These are phyloP conservation scores for Sphaerulina populicola DNA, from an alignment of 2,329 filamentous ascomycete species.

Conservation along the genomic window DNA sequence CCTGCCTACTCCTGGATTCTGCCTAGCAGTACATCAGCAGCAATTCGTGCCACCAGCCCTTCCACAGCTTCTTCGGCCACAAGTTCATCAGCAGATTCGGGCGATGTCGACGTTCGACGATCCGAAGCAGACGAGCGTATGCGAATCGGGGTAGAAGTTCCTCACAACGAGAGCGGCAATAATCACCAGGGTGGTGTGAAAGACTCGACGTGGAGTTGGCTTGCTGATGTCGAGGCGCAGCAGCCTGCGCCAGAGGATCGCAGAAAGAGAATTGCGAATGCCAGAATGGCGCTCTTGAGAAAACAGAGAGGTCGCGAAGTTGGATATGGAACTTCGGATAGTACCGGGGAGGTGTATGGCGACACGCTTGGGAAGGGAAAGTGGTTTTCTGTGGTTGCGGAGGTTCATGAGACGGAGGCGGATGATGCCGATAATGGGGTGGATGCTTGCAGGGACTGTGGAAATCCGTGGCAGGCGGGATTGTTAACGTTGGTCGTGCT, in stretches of 20 bases:
- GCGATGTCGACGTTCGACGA: neutral
- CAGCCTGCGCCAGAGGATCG: neutral
- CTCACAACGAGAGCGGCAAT: too few species aligned
- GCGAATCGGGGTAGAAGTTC: too few species aligned
- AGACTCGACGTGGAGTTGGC: neutral
- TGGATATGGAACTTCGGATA: neutral
- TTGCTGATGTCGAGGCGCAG: slow-evolving; percentile 3
- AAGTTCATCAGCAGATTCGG: neutral
- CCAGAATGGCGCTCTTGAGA: neutral
- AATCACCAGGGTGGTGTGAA: neutral
- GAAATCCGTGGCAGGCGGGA: slow-evolving; percentile 2
- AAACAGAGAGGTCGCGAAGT: neutral
- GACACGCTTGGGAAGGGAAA: neutral
- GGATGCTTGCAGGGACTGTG: neutral
- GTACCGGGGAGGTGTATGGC: neutral
- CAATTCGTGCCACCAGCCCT: neutral
- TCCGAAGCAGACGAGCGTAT: too few species aligned
- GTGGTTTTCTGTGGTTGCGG: neutral
- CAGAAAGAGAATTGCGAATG: neutral
- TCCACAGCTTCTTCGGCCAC: slow-evolving; percentile 1
- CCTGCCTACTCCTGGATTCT: neutral
- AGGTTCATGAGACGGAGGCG: neutral
- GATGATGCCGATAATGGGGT: neutral
- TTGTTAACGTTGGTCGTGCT: neutral
- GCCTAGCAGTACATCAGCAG: neutral